Evolutionary conservation across 2,329 filamentous ascomycete genomes (phyloP).

Genomic region (Neophaeococcomyces mojaviensis): DNA sequence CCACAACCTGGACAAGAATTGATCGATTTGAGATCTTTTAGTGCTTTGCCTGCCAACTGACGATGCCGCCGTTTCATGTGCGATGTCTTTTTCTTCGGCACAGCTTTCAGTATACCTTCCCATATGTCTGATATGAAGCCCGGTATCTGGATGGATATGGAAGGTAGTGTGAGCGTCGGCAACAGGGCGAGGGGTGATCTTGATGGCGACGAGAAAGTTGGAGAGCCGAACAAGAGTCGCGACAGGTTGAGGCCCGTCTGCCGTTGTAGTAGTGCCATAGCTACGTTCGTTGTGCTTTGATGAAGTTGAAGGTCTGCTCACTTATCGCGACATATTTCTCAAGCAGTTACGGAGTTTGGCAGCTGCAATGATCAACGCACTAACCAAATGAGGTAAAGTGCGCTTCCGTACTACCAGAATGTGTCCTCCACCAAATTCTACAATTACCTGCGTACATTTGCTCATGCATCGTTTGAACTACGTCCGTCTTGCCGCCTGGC

Average conservation of each 20-base stretch:
- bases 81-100: constrained; percentile 98
- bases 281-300: neutral
- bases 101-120: constrained; percentile 84
- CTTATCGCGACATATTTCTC: neutral
- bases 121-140: constrained; percentile 73
- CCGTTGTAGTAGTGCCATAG: constrained; percentile 7
- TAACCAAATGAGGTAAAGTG: too few species aligned
- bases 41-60: constrained; percentile 88
- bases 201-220: constrained; percentile 24
- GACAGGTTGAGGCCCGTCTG: constrained; percentile 2
- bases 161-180: constrained; percentile 52
- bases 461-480: too few species aligned
- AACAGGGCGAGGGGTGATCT: constrained; percentile 44
- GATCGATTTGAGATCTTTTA: constrained; percentile 81
- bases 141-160: constrained; percentile 55
- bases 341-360: neutral
- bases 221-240: constrained; percentile 1
- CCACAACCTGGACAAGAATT: constrained; percentile 89
- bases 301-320: neutral
- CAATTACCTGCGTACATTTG: too few species aligned
- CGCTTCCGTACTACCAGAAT: too few species aligned
- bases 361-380: neutral
- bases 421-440: too few species aligned
- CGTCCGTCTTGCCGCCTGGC: too few species aligned
- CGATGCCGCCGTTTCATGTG: constrained; percentile 90